Evolutionary conservation across 73 alveolate genomes (phyloP).

Genomic region (Paramecium biaurelia): DNA sequence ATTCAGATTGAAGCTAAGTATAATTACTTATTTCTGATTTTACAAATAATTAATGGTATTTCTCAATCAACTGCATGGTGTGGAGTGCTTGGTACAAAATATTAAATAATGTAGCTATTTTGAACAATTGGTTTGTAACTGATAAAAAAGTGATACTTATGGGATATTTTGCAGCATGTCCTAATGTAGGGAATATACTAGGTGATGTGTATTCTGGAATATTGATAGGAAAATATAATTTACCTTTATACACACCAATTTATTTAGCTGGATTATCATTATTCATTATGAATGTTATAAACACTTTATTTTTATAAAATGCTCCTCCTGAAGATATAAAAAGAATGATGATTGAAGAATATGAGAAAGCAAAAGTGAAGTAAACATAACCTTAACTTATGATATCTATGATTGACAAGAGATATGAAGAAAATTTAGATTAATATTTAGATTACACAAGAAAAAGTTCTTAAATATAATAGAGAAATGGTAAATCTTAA

Average conservation of each 20-base stretch:
- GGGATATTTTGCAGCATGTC: conserved; percentile 43
- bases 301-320: neutral
- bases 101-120: neutral
- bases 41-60: neutral
- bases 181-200: neutral
- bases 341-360: neutral
- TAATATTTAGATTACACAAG: neutral
- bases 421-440: neutral
- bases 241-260: neutral
- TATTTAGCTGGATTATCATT: neutral
- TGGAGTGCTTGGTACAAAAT: neutral
- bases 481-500: neutral
- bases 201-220: conserved; percentile 11
- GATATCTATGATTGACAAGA: neutral
- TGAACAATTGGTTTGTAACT: conserved; percentile 9
- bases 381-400: neutral
- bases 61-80: conserved; percentile 41
- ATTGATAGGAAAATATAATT: neutral
- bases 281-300: neutral
- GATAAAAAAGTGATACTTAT: neutral
- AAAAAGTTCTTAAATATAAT: neutral
- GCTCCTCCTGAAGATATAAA: neutral
- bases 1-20: neutral
- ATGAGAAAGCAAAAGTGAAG: neutral
- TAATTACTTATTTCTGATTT: neutral